Percentiles rank a stretch among this genome's conserved stretches.
Conservation (phyloP, 2,329 filamentous ascomycete species). For the Fusarium burgessii region DNA sequence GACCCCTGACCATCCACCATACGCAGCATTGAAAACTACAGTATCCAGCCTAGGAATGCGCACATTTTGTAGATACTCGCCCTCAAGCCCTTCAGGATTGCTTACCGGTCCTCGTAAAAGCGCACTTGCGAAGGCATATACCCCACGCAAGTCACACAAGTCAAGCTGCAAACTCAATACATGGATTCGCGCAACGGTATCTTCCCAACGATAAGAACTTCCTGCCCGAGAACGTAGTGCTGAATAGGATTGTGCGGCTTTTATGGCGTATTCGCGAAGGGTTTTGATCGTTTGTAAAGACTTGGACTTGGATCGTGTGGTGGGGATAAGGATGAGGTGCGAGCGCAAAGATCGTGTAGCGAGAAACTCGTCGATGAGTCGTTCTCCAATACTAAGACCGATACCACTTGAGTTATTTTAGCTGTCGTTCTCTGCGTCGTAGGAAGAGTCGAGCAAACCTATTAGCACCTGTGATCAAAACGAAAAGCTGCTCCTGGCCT, state of each 20-base stretch:
- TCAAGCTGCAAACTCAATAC: constrained; percentile 70
- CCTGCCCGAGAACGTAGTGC: constrained; percentile 55
- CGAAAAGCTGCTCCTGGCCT: constrained; percentile 64
- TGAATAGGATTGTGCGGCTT: constrained; percentile 55
- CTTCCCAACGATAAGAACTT: constrained; percentile 50
- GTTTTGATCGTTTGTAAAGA: constrained; percentile 76
- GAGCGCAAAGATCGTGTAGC: constrained; percentile 72
- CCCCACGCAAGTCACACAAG: constrained; percentile 67
- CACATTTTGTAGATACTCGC: constrained; percentile 57
- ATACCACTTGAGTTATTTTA: constrained; percentile 73
- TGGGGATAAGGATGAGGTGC: constrained; percentile 83
- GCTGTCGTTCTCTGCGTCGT: background rate
- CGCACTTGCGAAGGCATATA: constrained; percentile 62
- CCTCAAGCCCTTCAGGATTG: constrained; percentile 57
- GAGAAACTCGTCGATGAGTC: constrained; percentile 91
- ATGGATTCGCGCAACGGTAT: constrained; percentile 65
- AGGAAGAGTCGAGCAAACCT: constrained; percentile 65
- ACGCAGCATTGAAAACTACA: constrained; percentile 87
- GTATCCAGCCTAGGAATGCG: constrained; percentile 79
- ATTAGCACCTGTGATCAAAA: constrained; percentile 87
- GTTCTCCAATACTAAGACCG: constrained; percentile 84
- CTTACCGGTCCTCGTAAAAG: constrained; percentile 59
- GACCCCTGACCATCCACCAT: constrained; percentile 86
- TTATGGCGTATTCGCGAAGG: constrained; percentile 70
- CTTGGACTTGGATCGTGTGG: constrained; percentile 82